Evolutionary conservation across 1,284 basidiomycete species (phyloP).

Genomic region (Stygiomarasmius scandens): DNA sequence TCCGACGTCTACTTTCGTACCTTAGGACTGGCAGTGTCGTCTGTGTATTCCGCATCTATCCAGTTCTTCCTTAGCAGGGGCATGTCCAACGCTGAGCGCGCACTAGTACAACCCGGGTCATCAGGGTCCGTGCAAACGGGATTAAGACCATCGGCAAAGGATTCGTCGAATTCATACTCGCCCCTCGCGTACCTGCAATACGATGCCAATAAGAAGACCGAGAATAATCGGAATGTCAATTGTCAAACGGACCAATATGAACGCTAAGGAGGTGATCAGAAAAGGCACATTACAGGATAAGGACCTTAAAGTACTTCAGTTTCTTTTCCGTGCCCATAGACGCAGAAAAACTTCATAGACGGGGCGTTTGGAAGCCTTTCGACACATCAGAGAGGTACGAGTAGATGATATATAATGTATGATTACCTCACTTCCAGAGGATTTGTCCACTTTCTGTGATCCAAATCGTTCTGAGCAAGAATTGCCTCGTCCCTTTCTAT

Average conservation of each 20-base stretch:
- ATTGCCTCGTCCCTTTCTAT: conserved; percentile 79
- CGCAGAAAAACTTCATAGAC: conserved; percentile 90
- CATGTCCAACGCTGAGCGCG: conserved; percentile 55
- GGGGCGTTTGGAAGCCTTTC: conserved; percentile 86
- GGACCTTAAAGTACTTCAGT: conserved; percentile 70
- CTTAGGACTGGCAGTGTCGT: conserved; percentile 65
- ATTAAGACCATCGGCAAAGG: conserved; percentile 46
- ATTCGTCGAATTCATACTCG: conserved; percentile 69
- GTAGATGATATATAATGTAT: neutral
- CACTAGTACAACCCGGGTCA: conserved; percentile 42
- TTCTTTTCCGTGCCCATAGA: conserved; percentile 96
- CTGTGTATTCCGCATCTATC: conserved; percentile 84
- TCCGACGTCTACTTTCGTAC: conserved; percentile 29
- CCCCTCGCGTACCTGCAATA: conserved; percentile 69
- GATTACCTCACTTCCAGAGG: conserved; percentile 84
- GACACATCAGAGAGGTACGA: neutral
- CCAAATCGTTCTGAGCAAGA: conserved; percentile 67
- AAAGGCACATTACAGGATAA: neutral
- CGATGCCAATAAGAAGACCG: neutral
- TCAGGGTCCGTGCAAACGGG: conserved; percentile 38
- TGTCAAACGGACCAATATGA: conserved; percentile 70
- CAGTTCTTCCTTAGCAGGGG: conserved; percentile 67
- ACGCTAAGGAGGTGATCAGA: conserved; percentile 42
- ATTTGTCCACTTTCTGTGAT: conserved; percentile 92
- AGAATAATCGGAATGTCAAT: neutral